Evolutionary conservation across 2,329 filamentous ascomycete species (phyloP).

Genomic region (Teratosphaeria destructans): DNA sequence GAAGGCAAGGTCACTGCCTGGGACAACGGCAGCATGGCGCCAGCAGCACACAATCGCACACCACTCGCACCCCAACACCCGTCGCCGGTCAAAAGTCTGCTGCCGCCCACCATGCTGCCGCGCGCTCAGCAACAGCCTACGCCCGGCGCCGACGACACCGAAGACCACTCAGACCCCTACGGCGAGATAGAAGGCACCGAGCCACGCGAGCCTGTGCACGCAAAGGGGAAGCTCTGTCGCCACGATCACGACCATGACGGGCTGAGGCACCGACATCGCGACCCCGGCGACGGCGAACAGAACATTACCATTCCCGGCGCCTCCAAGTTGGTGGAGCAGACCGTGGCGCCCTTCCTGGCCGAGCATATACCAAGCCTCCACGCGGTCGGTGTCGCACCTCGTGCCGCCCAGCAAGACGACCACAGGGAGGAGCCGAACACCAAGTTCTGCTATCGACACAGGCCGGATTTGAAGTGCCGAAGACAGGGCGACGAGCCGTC

Average conservation of each 20-base stretch:
- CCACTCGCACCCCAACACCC: neutral
- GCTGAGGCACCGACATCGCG: slow-evolving; percentile 15
- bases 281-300: slow-evolving; percentile 16
- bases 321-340: slow-evolving; percentile 60
- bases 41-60: slow-evolving; percentile 8
- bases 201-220: neutral
- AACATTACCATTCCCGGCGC: slow-evolving; percentile 33
- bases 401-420: slow-evolving; percentile 18
- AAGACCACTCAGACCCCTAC: neutral
- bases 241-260: slow-evolving; percentile 26
- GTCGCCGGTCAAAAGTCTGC: neutral
- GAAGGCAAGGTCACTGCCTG: neutral
- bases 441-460: slow-evolving; percentile 90
- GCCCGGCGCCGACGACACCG: slow-evolving; percentile 7
- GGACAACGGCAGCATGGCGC: slow-evolving; percentile 7
- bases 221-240: slow-evolving; percentile 16
- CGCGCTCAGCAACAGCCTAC: slow-evolving; percentile 5
- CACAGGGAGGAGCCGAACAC: slow-evolving; percentile 50
- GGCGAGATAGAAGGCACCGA: neutral
- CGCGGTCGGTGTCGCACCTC: slow-evolving; percentile 9
- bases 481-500: slow-evolving; percentile 88
- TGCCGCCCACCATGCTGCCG: slow-evolving; percentile 3
- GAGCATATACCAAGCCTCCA: slow-evolving; percentile 64
- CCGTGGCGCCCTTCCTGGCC: slow-evolving; percentile 77
- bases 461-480: slow-evolving; percentile 86